Base-by-base conservation (phyloP, 2,329 filamentous ascomycete genomes). In the Thielaviopsis ethacetica region DNA sequence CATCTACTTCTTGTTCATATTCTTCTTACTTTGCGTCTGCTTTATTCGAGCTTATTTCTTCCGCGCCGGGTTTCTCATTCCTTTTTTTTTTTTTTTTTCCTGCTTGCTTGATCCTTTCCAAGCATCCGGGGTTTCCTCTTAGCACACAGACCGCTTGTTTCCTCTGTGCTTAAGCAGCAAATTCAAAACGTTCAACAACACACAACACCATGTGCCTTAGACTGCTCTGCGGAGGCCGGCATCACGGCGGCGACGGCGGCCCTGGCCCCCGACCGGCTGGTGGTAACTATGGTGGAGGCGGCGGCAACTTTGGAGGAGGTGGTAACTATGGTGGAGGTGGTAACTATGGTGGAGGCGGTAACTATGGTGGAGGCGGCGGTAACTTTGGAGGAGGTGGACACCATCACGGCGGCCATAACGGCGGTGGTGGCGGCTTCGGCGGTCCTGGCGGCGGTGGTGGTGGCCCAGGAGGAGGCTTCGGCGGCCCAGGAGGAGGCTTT, bases 261-360 rank as follows among this genome's bases (percentile, higher is more conserved):
- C 7, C 7, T 19, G 17, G n/a, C 17, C 13, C 47, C 63, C 61
- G 5, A 62, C 72, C 71, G 41, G 66, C 72, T 61, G 15, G 69
- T 72, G 17, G 74, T 5, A 7, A n/a, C 38, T 15, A 5, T 44
- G 38, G 38, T 13, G 38, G 15, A 3, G 38, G 38, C n/a, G 38
- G 38, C 38, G 38, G 38, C 2, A 44, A n/a, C 38, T 15, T 15
- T 44, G 38, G 38, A n/a, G n/a, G n/a, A n/a, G n/a, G n/a, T n/a
- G n/a, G n/a, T n/a, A n/a, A n/a, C 17, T 10, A 17, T 19, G 41
- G n/a, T 47, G 41, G 17, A n/a, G 17, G 1, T 65, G 64, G 56
- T 27, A 27, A 27, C 26, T 27, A 4, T 73, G 71, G 38, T 73
- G 64, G 3, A 73, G 62, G 50, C 65, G 66, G 2, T 3, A 26